Conservation (phyloP, 1,284 basidiomycete species). For the Malassezia furfur region DNA sequence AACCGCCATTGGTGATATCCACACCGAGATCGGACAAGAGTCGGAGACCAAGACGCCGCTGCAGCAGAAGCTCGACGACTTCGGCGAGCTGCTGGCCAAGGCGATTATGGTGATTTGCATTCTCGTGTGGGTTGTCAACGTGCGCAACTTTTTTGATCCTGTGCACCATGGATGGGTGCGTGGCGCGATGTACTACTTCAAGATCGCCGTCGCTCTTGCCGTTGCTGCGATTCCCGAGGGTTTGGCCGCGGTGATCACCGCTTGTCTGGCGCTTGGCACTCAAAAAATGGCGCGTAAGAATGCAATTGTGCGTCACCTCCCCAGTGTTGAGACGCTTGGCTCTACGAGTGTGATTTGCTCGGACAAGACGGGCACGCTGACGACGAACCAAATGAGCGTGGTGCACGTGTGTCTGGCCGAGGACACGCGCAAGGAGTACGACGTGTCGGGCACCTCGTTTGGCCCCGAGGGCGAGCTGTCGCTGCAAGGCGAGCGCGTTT, state of each 20-base stretch:
- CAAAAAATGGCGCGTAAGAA: conserved; percentile 48
- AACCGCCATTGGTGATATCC: conserved; percentile 46
- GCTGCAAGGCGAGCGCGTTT: conserved; percentile 18
- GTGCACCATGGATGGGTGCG: conserved; percentile 42
- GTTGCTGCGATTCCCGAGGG: conserved; percentile 47
- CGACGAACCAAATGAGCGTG: conserved; percentile 48
- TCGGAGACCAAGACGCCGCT: conserved; percentile 44
- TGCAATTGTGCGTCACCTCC: conserved; percentile 45
- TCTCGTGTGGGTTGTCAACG: conserved; percentile 46
- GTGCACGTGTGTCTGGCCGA: conserved; percentile 23
- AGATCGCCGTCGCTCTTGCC: conserved; percentile 47
- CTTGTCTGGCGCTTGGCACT: conserved; percentile 45
- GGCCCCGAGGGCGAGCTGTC: conserved; percentile 32
- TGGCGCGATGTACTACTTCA: conserved; percentile 48
- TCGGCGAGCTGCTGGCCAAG: conserved; percentile 45
- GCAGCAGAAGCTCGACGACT: conserved; percentile 47
- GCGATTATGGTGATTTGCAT: conserved; percentile 47
- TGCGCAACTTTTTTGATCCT: conserved; percentile 46
- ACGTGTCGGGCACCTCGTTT: conserved; percentile 40
- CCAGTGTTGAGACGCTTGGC: conserved; percentile 45
- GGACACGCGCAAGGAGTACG: conserved; percentile 23
- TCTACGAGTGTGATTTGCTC: conserved; percentile 48
- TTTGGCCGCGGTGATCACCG: conserved; percentile 46
- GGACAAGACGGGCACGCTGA: conserved; percentile 48
- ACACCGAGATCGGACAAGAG: conserved; percentile 41